phyloP scores from a whole-genome alignment of 2,329 filamentous ascomycete species.

The Penicillium sp. region DNA sequence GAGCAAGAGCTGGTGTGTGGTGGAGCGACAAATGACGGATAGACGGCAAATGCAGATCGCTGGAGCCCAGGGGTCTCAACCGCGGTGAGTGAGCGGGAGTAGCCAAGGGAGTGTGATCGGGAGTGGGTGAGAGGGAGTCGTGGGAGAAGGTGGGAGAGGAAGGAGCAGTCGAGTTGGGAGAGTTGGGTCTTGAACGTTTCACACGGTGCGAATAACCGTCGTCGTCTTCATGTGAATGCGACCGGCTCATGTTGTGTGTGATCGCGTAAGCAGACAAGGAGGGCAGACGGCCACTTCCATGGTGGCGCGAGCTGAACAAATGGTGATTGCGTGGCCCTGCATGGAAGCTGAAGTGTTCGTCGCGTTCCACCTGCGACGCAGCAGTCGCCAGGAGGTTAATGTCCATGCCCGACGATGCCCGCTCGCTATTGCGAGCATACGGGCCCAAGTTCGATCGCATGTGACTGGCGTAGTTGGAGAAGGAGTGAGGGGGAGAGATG shows the following conservation, averaged over 20 bases:
- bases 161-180: constrained; percentile 87
- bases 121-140: constrained; percentile 87
- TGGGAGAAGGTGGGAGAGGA: constrained; percentile 95
- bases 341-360: constrained; percentile 43
- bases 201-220: constrained; percentile 65
- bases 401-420: constrained; percentile 46
- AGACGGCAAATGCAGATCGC: constrained; percentile 72
- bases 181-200: constrained; percentile 86
- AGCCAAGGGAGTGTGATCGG: constrained; percentile 95
- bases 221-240: constrained; percentile 67
- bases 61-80: constrained; percentile 63
- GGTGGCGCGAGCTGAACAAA: constrained; percentile 39
- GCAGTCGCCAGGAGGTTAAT: constrained; percentile 63
- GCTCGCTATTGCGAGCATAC: constrained; percentile 44
- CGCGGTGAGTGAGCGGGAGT: constrained; percentile 92
- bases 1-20: constrained; percentile 58
- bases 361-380: constrained; percentile 58
- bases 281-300: constrained; percentile 48
- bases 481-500: constrained; percentile 87
- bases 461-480: constrained; percentile 53
- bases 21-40: constrained; percentile 65
- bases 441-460: constrained; percentile 50
- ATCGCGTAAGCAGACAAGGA: constrained; percentile 66
- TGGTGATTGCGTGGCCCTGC: constrained; percentile 39
- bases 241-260: constrained; percentile 77